Base-by-base conservation (phyloP, 345 rosid genomes). In the Melastoma malabathricum region DNA sequence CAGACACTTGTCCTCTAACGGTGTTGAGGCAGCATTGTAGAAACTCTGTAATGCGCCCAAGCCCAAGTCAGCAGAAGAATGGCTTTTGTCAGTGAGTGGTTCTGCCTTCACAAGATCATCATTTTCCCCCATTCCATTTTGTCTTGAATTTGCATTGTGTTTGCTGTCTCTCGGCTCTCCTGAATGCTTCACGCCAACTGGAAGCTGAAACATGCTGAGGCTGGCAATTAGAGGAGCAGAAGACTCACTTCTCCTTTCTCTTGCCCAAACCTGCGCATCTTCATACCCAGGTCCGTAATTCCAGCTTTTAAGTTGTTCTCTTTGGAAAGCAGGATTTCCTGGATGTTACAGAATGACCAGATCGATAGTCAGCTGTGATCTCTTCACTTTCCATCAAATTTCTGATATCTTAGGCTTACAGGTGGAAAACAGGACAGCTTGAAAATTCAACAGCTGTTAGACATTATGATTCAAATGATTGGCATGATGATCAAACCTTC, bases 121-220 rank as follows among this genome's bases (percentile, higher is more conserved):
- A 47, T 15, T 63, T 48, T 72, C 69, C 17, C 47, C 53, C 46
- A 63, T 73, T 19, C 44, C 43, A 19, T 48, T 57, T 59, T 75
- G 72, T 45, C 56, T 41, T 55, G 68, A 27, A 67, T 43, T 14
- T 39, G 61, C 53, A 13, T 54, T 60, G 62, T 51, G 56, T 17
- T 48, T 47, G 61, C 68, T 57, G 45, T 59, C 71, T 54, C 68
- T 72, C 44, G 46, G 51, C 46, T 69, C 81, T 52, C 71, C 84
- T 20, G 73, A 67, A 66, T 77, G 72, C 66, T 73, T 90, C 66
- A 90, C 82, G 44, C 98, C 98, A 43, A 84, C 89, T 51, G 98
- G 96, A 67, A 84, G 86, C 75, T 59, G 58, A 72, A 82, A 80
- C 63, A 80, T 60, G 63, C 89, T 71, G 22, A 78, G 46, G 55